Base-by-base conservation (phyloP, 2,329 filamentous ascomycete species). In the Sporothrix pallida region DNA sequence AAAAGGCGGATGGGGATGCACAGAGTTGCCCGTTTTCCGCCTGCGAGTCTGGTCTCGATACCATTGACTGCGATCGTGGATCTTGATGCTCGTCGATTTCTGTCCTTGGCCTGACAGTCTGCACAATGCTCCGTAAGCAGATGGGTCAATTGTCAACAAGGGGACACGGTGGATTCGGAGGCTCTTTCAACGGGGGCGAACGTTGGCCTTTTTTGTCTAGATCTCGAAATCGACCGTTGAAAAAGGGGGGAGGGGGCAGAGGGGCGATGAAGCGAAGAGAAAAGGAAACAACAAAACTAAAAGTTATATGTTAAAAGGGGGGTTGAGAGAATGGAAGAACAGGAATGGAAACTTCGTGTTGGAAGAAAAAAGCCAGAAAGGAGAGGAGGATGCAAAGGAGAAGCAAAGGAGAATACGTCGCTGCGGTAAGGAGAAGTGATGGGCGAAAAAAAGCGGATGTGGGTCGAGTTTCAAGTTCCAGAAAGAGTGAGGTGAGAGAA, bases 391-490 rank as follows among this genome's bases (percentile, higher is more conserved):
- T 42, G 50, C 31, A 52, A 65, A 50, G 48, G 62, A 63, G 26
- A 63, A n/a, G 31, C 20, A 63, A 42, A n/a, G 46, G 9, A 17
- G 60, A 70, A 12, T 5, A 68, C 17, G 52, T 50, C 10, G 56
- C 46, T 37, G 23, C 12, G 26, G 65, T 44, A 58, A 63, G 65
- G 56, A 37, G 42, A 58, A 13, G 26, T 67, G 65, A 70, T 23
- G 46, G 58, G 48, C 46, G 20, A 67, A 74, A 73, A 72, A 70
- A 73, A 70, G 71, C 12, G 17, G 71, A 71, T 46, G 73, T 73
- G 73, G 73, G 71, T 71, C 71, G 31, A 62, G 73, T 73, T 74
- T 73, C 71, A 74, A 71, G 73, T 73, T 73, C 58, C 56, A 52
- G 37, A 68, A 44, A 58, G 26, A 17, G 17, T 13, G 20, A 70